Evolutionary conservation across 2,329 filamentous ascomycete genomes (phyloP).

Genomic region (Fusarium abutilonis): DNA sequence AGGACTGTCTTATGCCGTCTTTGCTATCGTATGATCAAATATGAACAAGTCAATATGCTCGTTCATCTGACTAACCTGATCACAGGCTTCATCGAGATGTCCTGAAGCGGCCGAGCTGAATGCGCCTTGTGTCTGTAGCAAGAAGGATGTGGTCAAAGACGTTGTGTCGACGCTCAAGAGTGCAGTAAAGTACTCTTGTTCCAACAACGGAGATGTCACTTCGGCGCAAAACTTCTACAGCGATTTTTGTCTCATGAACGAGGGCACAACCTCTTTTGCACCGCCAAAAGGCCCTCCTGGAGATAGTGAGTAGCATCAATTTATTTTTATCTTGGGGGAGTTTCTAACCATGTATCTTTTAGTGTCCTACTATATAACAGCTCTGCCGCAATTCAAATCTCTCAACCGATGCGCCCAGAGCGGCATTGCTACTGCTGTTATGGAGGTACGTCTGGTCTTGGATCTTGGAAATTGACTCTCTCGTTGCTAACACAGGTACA

Average conservation of each 20-base stretch:
- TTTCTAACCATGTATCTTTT: background rate
- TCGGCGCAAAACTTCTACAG: conserved; percentile 62
- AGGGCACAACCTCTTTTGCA: conserved; percentile 61
- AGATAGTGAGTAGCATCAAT: conserved; percentile 54
- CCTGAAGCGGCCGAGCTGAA: conserved; percentile 54
- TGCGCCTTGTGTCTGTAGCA: conserved; percentile 63
- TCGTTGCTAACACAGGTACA: conserved; percentile 10
- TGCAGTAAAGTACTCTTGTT: conserved; percentile 57
- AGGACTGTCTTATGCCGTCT: conserved; percentile 47
- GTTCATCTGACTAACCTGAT: conserved; percentile 2
- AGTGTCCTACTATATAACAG: conserved; percentile 67
- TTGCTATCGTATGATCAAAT: conserved; percentile 41
- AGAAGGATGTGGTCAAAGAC: conserved; percentile 58
- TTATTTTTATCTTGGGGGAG: fast-evolving
- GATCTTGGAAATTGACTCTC: fast-evolving
- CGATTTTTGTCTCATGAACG: conserved; percentile 62
- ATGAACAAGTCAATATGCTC: background rate
- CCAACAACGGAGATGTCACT: conserved; percentile 56
- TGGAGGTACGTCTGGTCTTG: conserved; percentile 48
- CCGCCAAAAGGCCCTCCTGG: conserved; percentile 58
- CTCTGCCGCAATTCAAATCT: conserved; percentile 57
- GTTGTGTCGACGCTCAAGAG: conserved; percentile 57
- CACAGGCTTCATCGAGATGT: conserved; percentile 45
- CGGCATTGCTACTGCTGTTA: conserved; percentile 56
- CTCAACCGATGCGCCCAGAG: conserved; percentile 58